These are phyloP conservation scores for Chiua sp. DNA, from an alignment of 1,284 basidiomycete species.

Conservation along the genomic window DNA sequence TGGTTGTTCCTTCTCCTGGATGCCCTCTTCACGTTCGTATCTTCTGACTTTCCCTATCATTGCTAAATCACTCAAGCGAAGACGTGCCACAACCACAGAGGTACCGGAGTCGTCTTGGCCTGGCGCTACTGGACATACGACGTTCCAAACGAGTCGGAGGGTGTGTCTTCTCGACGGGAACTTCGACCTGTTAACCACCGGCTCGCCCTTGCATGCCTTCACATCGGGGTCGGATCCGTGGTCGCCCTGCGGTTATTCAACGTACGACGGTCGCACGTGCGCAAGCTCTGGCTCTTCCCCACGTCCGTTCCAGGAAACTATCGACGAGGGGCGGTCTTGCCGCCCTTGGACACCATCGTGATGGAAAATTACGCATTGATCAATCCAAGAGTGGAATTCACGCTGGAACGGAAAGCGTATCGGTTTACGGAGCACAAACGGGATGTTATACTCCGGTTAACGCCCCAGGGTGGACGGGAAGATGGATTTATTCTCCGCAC, in stretches of 20 bases:
- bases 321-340: slow-evolving; percentile 24
- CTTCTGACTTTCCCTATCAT: background rate
- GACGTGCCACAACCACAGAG: slow-evolving; percentile 10
- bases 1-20: slow-evolving; percentile 60
- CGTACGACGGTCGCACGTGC: slow-evolving; percentile 32
- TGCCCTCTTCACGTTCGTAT: slow-evolving; percentile 52
- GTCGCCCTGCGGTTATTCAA: slow-evolving; percentile 34
- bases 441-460: slow-evolving; percentile 26
- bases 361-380: slow-evolving; percentile 30
- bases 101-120: slow-evolving; percentile 45
- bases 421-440: slow-evolving; percentile 27
- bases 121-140: slow-evolving; percentile 37
- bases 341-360: slow-evolving; percentile 32
- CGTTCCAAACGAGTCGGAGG: slow-evolving; percentile 17
- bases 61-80: background rate
- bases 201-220: slow-evolving; percentile 32
- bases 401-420: slow-evolving; percentile 31
- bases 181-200: slow-evolving; percentile 38
- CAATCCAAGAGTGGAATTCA: slow-evolving; percentile 28
- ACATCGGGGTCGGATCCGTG: slow-evolving; percentile 35
- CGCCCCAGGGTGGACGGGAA: slow-evolving; percentile 12
- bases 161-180: slow-evolving; percentile 19
- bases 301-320: slow-evolving; percentile 29
- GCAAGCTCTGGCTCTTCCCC: slow-evolving; percentile 38
- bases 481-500: slow-evolving; percentile 30